Base-by-base conservation (phyloP, 176 grass and related monocot species). In the Oryza rufipogon region DNA sequence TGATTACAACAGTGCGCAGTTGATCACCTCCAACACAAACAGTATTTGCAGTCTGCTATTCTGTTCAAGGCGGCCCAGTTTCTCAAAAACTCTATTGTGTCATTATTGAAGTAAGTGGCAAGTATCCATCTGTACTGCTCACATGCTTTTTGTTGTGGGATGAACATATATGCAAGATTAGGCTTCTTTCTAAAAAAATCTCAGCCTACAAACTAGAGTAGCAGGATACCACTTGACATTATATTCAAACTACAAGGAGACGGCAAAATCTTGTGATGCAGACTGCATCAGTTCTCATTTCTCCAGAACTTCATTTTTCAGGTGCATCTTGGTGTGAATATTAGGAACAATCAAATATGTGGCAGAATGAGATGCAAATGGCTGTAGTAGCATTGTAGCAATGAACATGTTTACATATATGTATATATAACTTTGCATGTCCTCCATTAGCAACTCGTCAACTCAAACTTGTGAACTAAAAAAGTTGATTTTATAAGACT, bases 81-180 rank as follows among this genome's bases (percentile, higher is more conserved):
- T 81, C 9, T 15, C 28, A 76, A 20, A 60, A 49, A 16, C 32
- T 81, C 82, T 70, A 79, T 30, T 80, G 69, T 69, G 61, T 69
- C 81, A 84, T 28, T 86, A 22, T 34, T 64, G 71, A 34, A 61
- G 30, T 19, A 68, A 70, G 81, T 64, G 45, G 30, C 77, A 51
- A 52, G 47, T 74, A 61, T 78, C 56, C 73, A 73, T 79, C 15
- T 68, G 6, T 17, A 61, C 23, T 86, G 32, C 28, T 83, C 49
- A 70, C 70, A 61, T 73, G 39, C 32, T 74, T 6, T 81, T 68
- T 74, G 19, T 81, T 68, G 17, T 76, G 76, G 56, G 68, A 83
- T 63, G 38, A 58, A 14, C 46, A 71, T 20, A 71, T 20, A 15
- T 68, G 46, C 25, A 72, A 64, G 71, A 81, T 39, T 70, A 71